These are phyloP conservation scores for Dichomitus squalens DNA, from an alignment of 1,284 basidiomycete species.

Conservation along the genomic window DNA sequence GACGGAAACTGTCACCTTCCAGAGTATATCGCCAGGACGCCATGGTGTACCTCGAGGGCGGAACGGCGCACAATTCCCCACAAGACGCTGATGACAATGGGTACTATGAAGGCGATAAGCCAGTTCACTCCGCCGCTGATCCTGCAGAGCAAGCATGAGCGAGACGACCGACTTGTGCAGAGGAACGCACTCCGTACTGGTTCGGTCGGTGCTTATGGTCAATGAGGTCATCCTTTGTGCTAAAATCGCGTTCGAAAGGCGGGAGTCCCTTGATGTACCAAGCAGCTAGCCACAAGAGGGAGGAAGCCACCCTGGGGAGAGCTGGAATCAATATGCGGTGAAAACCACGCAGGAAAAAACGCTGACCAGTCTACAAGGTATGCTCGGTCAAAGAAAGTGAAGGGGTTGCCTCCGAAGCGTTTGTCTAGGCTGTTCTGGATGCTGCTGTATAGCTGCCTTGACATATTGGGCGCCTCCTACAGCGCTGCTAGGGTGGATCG, in stretches of 20 bases:
- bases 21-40: constrained; percentile 49
- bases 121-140: constrained; percentile 51
- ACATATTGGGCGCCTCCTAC: no score
- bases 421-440: background rate
- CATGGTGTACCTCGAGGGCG: constrained; percentile 57
- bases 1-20: constrained; percentile 41
- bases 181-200: constrained; percentile 39
- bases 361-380: constrained; percentile 41
- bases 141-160: constrained; percentile 33
- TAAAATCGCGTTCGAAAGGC: constrained; percentile 58
- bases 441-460: no score
- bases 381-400: constrained; percentile 48
- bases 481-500: no score
- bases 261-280: constrained; percentile 41
- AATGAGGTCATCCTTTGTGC: constrained; percentile 53
- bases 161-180: background rate
- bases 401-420: constrained; percentile 36
- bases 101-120: constrained; percentile 47
- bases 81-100: constrained; percentile 40
- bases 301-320: constrained; percentile 44
- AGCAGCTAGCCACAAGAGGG: constrained; percentile 46
- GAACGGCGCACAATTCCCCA: constrained; percentile 46
- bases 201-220: constrained; percentile 50
- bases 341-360: background rate
- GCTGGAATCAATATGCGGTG: background rate